These are phyloP conservation scores for Lactarius trivialis DNA, from an alignment of 768 basidiomycete genomes.

Conservation along the genomic window DNA sequence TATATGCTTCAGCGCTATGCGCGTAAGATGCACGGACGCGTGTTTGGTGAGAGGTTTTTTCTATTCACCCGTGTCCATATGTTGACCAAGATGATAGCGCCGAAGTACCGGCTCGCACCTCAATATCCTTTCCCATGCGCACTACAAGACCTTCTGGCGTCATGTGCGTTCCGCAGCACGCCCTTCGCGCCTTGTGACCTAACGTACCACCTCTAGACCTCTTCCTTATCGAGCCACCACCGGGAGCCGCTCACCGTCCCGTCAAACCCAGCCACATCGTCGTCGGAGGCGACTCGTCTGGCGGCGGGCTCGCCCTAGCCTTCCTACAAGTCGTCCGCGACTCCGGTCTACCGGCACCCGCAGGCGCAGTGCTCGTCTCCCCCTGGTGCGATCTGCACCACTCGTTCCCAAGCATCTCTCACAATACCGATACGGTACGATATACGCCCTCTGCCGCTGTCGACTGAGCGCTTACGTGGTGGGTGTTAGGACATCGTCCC, in stretches of 20 bases:
- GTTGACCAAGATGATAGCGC: too few species aligned
- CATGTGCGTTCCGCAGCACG: slow-evolving; percentile 44
- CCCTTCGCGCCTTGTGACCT: slow-evolving; percentile 24
- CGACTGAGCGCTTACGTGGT: neutral
- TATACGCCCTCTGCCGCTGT: neutral
- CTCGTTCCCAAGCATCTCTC: slow-evolving; percentile 82
- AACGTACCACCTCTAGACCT: slow-evolving; percentile 47
- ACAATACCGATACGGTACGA: slow-evolving; percentile 75
- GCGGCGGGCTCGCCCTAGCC: slow-evolving; percentile 79
- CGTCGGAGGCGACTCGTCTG: slow-evolving; percentile 90
- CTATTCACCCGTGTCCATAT: too few species aligned
- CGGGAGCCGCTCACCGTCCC: slow-evolving; percentile 68
- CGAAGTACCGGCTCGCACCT: slow-evolving; percentile 81
- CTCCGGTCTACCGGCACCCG: slow-evolving; percentile 71
- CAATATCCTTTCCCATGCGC: slow-evolving; percentile 96
- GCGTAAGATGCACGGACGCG: slow-evolving; percentile 87
- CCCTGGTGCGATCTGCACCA: slow-evolving; percentile 95
- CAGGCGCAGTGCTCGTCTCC: slow-evolving; percentile 85
- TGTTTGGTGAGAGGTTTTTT: slow-evolving; percentile 51
- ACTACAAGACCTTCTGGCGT: slow-evolving; percentile 81
- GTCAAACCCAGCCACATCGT: slow-evolving; percentile 79
- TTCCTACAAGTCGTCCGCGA: slow-evolving; percentile 87
- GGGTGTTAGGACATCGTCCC: slow-evolving; percentile 85
- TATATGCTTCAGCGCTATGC: slow-evolving; percentile 78
- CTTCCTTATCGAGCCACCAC: slow-evolving; percentile 84